phyloP scores from a whole-genome alignment of 192 early-diverging fungal species.

The Backusella mclennaniae region DNA sequence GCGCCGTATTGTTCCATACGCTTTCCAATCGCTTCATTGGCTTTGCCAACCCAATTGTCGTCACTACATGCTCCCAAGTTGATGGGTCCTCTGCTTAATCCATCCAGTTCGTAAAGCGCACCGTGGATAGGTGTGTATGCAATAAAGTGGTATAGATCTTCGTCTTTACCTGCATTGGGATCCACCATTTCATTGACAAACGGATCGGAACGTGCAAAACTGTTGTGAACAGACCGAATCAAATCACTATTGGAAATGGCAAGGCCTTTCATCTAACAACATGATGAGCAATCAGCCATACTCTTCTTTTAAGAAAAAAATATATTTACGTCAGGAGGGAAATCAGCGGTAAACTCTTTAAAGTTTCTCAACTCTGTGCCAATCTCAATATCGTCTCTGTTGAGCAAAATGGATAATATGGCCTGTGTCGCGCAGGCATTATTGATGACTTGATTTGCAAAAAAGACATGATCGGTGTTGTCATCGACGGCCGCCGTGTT shows the following conservation, averaged over 20 bases:
- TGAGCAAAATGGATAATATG: conserved; percentile 74
- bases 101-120: conserved; percentile 76
- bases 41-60: conserved; percentile 64
- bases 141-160: conserved; percentile 82
- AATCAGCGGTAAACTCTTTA: conserved; percentile 66
- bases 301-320: background rate
- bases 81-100: conserved; percentile 64
- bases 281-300: background rate
- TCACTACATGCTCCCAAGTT: conserved; percentile 65
- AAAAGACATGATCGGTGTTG: conserved; percentile 58
- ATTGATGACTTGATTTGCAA: conserved; percentile 75
- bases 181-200: conserved; percentile 67
- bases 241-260: conserved; percentile 78
- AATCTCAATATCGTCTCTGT: conserved; percentile 65
- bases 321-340: conserved; percentile 62
- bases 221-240: conserved; percentile 76
- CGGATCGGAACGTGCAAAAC: conserved; percentile 75
- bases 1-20: conserved; percentile 62
- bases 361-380: conserved; percentile 67
- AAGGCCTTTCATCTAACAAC: conserved; percentile 62
- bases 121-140: conserved; percentile 74
- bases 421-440: conserved; percentile 90
- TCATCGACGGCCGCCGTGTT: background rate
- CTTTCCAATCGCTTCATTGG: conserved; percentile 62
- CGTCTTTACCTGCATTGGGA: conserved; percentile 52